phyloP scores from a whole-genome alignment of 2,329 filamentous ascomycete species.

The Fusarium sp. region DNA sequence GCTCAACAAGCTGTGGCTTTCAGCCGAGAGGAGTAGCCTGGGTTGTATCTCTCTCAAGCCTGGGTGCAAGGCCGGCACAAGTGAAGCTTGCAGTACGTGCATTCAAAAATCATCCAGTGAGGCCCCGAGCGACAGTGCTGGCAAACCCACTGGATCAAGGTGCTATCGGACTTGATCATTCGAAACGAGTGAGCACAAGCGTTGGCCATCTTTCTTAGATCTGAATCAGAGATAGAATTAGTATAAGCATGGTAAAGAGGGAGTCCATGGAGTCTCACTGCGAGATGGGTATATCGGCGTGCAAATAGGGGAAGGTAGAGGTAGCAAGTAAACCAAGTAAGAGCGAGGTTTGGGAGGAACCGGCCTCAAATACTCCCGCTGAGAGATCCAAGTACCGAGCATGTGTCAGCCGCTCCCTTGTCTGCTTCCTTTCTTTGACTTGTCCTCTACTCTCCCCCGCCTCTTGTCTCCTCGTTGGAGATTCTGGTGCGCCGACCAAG shows the following conservation, averaged over 20 bases:
- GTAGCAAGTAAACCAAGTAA: background rate
- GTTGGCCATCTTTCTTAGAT: constrained; percentile 56
- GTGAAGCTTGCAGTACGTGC: constrained; percentile 71
- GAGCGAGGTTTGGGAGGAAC: background rate
- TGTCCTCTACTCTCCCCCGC: background rate
- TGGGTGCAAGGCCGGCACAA: constrained; percentile 70
- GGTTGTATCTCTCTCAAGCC: constrained; percentile 35
- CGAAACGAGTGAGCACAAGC: constrained; percentile 72
- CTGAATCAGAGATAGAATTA: background rate
- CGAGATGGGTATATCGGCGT: background rate
- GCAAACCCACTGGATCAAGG: constrained; percentile 74
- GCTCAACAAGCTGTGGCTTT: background rate
- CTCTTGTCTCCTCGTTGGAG: background rate
- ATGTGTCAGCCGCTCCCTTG: background rate
- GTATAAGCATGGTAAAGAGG: background rate
- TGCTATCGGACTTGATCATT: constrained; percentile 75
- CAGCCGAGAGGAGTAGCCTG: background rate
- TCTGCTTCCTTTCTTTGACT: background rate
- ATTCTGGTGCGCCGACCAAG: background rate
- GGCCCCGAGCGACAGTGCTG: constrained; percentile 72
- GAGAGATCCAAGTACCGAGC: background rate
- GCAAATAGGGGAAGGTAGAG: background rate
- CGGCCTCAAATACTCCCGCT: background rate
- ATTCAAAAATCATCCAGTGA: constrained; percentile 60
- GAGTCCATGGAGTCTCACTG: background rate